phyloP scores from a whole-genome alignment of 306 rosid species.

The Carpinus viminea region DNA sequence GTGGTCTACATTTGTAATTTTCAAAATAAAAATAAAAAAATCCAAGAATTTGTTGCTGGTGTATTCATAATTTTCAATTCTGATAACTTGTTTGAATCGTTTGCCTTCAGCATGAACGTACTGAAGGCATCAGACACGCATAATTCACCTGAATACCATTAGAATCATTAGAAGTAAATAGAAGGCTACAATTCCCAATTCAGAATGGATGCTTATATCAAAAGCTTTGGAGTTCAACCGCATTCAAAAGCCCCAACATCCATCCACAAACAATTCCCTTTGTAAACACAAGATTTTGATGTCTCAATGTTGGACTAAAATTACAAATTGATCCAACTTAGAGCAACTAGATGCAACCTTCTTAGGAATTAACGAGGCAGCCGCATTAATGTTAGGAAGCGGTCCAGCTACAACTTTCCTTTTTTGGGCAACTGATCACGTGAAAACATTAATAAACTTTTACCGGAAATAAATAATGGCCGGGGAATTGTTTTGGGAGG shows the following conservation, averaged over 20 bases:
- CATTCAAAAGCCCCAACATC: neutral
- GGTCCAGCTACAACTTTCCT: no score
- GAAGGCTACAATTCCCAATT: neutral
- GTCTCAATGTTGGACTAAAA: neutral
- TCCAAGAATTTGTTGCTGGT: neutral
- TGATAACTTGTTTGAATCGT: neutral
- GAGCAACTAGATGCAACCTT: neutral
- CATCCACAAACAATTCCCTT: neutral
- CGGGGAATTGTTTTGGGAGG: no score
- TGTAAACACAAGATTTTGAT: neutral
- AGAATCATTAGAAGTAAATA: neutral
- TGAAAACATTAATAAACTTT: no score
- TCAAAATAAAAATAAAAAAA: neutral
- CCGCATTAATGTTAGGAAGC: no score
- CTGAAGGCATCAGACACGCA: neutral
- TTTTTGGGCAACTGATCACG: no score
- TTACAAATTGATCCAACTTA: neutral
- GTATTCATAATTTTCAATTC: slow-evolving; percentile 9
- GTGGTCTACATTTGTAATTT: neutral
- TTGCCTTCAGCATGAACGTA: slow-evolving; percentile 2
- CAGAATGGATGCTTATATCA: neutral
- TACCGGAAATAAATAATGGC: no score
- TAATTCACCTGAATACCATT: neutral
- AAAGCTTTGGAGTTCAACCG: neutral
- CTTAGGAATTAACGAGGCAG: no score